A percentile compares a stretch with the other conserved stretches of the same genome.
Evolutionary conservation across 768 basidiomycete genomes (phyloP).

Genomic region (Pulveroboletus sp.): DNA sequence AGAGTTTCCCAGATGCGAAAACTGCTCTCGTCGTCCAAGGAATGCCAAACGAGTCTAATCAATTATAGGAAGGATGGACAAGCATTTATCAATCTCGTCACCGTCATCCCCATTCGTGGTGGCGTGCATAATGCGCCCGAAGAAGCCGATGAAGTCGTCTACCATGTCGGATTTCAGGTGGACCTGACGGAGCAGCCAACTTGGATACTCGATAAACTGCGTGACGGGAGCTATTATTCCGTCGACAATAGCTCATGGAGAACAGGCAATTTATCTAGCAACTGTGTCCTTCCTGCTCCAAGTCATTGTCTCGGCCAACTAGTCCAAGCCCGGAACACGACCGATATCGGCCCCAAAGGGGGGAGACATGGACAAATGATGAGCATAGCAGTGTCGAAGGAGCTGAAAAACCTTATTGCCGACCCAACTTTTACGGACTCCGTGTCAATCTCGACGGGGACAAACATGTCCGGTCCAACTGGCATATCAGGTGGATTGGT

Average conservation of each 20-base stretch:
- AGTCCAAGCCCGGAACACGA: constrained; percentile 16
- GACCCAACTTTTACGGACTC: constrained; percentile 46
- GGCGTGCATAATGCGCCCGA: constrained; percentile 44
- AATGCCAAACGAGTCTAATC: constrained; percentile 82
- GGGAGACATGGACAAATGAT: constrained; percentile 26
- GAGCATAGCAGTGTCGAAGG: constrained; percentile 45
- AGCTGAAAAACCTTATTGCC: constrained; percentile 46
- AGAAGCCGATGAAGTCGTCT: constrained; percentile 69
- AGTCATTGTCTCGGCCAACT: constrained; percentile 10
- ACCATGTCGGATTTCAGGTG: constrained; percentile 94
- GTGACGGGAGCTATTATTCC: constrained; percentile 67
- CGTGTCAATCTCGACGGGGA: constrained; percentile 41
- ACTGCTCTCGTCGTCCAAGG: constrained; percentile 67
- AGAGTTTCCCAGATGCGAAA: constrained; percentile 67
- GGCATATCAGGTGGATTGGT: constrained; percentile 8
- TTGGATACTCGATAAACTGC: constrained; percentile 73
- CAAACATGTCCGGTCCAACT: constrained; percentile 33
- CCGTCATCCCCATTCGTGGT: constrained; percentile 80
- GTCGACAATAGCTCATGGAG: constrained; percentile 48
- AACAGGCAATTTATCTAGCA: not conserved
- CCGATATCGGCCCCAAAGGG: constrained; percentile 18
- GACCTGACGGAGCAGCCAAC: constrained; percentile 86
- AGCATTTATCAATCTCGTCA: constrained; percentile 89
- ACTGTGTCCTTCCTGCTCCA: not conserved
- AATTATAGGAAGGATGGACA: constrained; percentile 85